Evolutionary conservation across 139 green algal genomes (phyloP), one percentile per base, ranked within the genome.

Genomic region (Asterochloris erici): DNA sequence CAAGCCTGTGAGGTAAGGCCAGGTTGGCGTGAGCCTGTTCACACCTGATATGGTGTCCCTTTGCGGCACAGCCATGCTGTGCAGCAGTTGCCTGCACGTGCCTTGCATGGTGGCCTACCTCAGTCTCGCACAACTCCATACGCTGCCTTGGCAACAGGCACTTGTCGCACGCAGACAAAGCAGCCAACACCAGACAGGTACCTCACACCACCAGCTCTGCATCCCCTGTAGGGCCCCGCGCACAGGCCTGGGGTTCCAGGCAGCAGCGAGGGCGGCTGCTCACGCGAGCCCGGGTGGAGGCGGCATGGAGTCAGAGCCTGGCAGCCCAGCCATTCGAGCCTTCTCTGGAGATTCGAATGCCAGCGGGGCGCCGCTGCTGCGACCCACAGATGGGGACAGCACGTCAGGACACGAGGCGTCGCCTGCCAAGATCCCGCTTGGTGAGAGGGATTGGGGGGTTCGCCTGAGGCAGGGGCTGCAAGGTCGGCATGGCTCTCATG

Each of bases 281-380:
- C 60, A 62, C 14, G 76, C 60, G 26, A 21, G 68, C 4, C 54
- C 60, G 17, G 24, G 23, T 0, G 17, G 15, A 68, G 54, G n/a
- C n/a, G 14, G 24, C 47, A 15, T 80, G 70, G 28, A n/a, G 21
- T 17, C 15, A 27, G 26, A 68, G 24, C 10, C 54, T 60, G 76
- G 68, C 23, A 80, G 76, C 60, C 76, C 76, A 28, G 68, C 60
- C 68, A 54, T 80, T 24, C 12, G 76, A 28, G 76, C 76, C 76
- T 27, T 80, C 15, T 24, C 60, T n/a, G 60, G 60, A n/a, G 68
- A 9, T 47, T 80, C 21, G 47, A 62, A n/a, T 54, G 76, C 26
- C 60, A 70, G 21, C 60, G 76, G 24, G 76, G 60, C 24, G 76
- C 68, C 23, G 38, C 76, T 24, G 68, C 76, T 13, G 69, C 76